These are phyloP conservation scores for Neophaeococcomyces mojaviensis DNA, from an alignment of 2,329 filamentous ascomycete species.

Conservation along the genomic window DNA sequence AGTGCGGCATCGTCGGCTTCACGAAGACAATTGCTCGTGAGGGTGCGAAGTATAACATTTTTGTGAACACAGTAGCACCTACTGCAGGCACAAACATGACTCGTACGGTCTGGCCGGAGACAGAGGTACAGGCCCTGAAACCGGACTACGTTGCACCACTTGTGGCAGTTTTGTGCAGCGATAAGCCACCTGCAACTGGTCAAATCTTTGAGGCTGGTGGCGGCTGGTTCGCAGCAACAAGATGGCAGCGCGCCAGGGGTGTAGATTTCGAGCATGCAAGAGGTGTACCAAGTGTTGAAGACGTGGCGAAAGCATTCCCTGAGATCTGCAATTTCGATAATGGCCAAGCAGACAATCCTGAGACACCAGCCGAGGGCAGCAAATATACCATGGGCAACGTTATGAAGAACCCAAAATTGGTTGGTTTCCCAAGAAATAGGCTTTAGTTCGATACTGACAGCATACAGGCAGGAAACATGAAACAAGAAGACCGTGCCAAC, in stretches of 20 bases:
- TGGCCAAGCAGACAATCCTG: slow-evolving; percentile 76
- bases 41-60: slow-evolving; percentile 94
- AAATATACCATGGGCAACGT: slow-evolving; percentile 78
- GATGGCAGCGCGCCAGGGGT: slow-evolving; percentile 34
- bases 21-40: slow-evolving; percentile 85
- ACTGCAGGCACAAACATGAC: slow-evolving; percentile 97
- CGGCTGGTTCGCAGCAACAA: slow-evolving; percentile 81
- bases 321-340: slow-evolving; percentile 80
- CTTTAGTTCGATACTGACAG: too few relatives aligned
- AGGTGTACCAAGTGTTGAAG: slow-evolving; percentile 20
- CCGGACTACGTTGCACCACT: slow-evolving; percentile 94
- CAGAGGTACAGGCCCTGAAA: slow-evolving; percentile 94
- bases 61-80: slow-evolving; percentile 92
- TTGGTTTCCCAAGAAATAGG: background rate
- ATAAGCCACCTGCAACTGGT: slow-evolving; percentile 80
- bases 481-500: slow-evolving; percentile 30
- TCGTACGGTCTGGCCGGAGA: slow-evolving; percentile 82
- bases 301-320: slow-evolving; percentile 50
- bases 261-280: slow-evolving; percentile 24
- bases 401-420: slow-evolving; percentile 51
- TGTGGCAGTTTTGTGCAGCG: slow-evolving; percentile 77
- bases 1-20: slow-evolving; percentile 88
- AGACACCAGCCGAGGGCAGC: slow-evolving; percentile 66
- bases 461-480: too few relatives aligned
- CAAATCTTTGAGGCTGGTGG: slow-evolving; percentile 89